Conservation (phyloP, 2,329 filamentous ascomycete species). For the Onygenales sp. region DNA sequence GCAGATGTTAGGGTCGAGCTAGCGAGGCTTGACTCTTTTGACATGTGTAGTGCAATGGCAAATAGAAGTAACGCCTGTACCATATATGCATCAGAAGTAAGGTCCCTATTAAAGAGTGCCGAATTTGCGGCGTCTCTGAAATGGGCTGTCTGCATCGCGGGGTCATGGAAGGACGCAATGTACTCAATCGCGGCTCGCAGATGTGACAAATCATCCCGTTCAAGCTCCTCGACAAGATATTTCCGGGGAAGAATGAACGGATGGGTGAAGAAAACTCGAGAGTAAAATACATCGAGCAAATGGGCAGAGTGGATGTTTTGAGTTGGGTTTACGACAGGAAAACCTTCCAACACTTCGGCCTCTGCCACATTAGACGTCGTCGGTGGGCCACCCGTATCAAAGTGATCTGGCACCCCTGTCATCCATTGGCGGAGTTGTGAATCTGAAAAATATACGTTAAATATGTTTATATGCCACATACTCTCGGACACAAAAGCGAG, state of each 20-base stretch:
- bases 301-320: background rate
- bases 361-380: background rate
- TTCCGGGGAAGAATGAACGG: conserved; percentile 3
- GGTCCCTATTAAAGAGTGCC: background rate
- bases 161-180: conserved; percentile 3
- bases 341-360: background rate
- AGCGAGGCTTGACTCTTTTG: background rate
- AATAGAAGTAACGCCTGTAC: conserved; percentile 5
- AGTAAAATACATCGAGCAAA: conserved; percentile 4
- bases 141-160: conserved; percentile 2
- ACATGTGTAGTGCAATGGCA: background rate
- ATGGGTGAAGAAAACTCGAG: conserved; percentile 1
- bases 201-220: background rate
- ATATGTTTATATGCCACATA: background rate
- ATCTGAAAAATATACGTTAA: background rate
- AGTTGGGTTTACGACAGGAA: background rate
- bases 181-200: background rate
- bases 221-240: conserved; percentile 2
- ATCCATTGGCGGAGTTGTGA: conserved; percentile 1
- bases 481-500: too few species aligned
- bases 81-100: conserved; percentile 2
- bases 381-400: background rate
- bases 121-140: background rate
- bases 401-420: background rate
- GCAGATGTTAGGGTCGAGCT: background rate